A percentile compares a stretch with the other conserved stretches of the same genome.
Evolutionary conservation across 306 rosid species (phyloP).

Genomic region (Herpetospermum pedunculosum): DNA sequence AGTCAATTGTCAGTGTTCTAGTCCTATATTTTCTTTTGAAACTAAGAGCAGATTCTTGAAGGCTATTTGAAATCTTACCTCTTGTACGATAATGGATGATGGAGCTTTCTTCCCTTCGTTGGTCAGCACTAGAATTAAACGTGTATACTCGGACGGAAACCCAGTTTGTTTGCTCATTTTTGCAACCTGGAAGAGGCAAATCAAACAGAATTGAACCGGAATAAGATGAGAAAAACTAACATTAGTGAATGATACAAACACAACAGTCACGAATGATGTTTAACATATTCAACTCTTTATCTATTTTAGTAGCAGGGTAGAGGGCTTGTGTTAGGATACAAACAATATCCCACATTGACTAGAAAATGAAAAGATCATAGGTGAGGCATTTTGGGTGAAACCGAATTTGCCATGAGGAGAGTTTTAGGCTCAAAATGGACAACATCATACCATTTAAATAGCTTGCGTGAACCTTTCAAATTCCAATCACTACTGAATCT

Average conservation of each 20-base stretch:
- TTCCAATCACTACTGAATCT: background rate
- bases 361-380: too few relatives aligned
- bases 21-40: too few relatives aligned
- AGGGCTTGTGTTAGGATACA: background rate
- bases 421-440: too few relatives aligned
- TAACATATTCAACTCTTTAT: background rate
- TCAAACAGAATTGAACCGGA: background rate
- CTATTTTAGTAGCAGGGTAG: background rate
- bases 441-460: too few relatives aligned
- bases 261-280: background rate
- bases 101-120: constrained; percentile 40
- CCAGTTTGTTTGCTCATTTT: constrained; percentile 67
- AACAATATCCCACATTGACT: too few relatives aligned
- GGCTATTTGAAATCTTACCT: constrained; percentile 39
- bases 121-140: constrained; percentile 30
- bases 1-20: too few relatives aligned
- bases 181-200: constrained; percentile 34
- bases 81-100: constrained; percentile 23
- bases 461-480: too few relatives aligned
- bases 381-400: too few relatives aligned
- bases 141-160: constrained; percentile 67
- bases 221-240: background rate
- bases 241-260: background rate
- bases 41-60: background rate
- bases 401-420: too few relatives aligned